Evolutionary conservation across 176 grass and related monocot species (phyloP).

Genomic region (Triticum monococcum): DNA sequence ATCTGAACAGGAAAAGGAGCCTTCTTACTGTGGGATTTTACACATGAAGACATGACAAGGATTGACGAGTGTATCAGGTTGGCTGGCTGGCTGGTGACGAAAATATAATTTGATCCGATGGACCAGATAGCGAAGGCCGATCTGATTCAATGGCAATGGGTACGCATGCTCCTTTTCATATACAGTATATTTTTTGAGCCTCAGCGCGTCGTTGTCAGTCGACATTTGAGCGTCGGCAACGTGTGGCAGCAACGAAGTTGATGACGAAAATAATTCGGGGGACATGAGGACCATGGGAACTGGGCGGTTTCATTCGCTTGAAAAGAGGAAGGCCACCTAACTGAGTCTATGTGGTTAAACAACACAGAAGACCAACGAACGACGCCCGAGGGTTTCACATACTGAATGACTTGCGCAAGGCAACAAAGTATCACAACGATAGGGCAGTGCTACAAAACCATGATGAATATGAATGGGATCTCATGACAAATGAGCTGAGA

Average conservation of each 20-base stretch:
- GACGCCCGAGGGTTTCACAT: neutral
- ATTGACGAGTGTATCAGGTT: neutral
- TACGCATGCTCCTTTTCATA: neutral
- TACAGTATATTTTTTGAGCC: neutral
- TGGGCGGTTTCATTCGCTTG: constrained; percentile 32
- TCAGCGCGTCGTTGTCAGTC: constrained; percentile 17
- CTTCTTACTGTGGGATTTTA: neutral
- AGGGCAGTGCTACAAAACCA: neutral
- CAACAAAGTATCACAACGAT: neutral
- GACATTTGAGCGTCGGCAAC: constrained; percentile 24
- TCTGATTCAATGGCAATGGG: constrained; percentile 13
- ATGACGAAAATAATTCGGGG: constrained; percentile 11
- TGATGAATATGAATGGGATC: neutral
- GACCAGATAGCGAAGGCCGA: constrained; percentile 24
- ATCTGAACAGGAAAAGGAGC: neutral
- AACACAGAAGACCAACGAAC: neutral
- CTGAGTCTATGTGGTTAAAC: constrained; percentile 5
- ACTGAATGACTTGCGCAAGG: neutral
- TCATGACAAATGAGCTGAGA: neutral
- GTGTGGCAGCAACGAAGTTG: constrained; percentile 16
- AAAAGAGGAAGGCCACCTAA: constrained; percentile 35
- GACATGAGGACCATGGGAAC: constrained; percentile 23
- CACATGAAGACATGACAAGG: neutral
- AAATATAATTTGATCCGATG: constrained; percentile 3
- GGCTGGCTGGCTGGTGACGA: constrained; percentile 2